Evolutionary conservation across 495 filamentous ascomycete species (phyloP), one percentile per base, ranked within the genome.

Genomic region (Lasiosphaeria hispida): DNA sequence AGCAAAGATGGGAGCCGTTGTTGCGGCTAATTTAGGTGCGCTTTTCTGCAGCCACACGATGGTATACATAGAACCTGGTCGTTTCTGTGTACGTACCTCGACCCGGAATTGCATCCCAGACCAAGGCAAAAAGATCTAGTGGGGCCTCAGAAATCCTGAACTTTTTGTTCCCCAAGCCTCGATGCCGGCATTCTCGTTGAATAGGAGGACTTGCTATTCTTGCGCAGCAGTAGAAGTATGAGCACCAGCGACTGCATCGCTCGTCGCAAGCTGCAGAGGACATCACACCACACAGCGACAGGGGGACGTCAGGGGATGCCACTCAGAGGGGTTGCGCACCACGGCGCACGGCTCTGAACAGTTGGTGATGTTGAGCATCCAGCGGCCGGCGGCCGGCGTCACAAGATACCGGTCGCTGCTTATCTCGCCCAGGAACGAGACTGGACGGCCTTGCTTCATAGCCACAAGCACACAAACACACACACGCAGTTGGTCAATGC

Each of bases 21-120:
- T 30, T 19, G 19, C 47, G 47, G 47, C 47, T 49, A 49, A 49
- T 49, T 49, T 49, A 34, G 33, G 47, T 37, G 47, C 33, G 23
- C 2, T 15, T 36, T 49, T 49, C 47, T 49, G 47, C 47, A 49
- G 47, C 47, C 47, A 49, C 47, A 37, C 23, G 45, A 23, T 30
- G 45, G 47, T 34, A 49, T 49, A 49, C 23, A 49, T 49, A 37
- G 47, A 35, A 35, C 47, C 43, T 10, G 43, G 43, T 47, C 43
- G 1, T 13, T 17, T 14, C 14, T 41, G 38, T 11, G 38, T 13
- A 41, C 38, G 38, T 30, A 41, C 38, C 43, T 47, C 43, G 30
- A 23, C 43, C 43, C 43, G 13, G 43, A 47, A 10, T 13, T 17
- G 43, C 8, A 47, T 47, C 43, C 43, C 1, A 17, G 30, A 13